Conservation (phyloP, 1,139 yeast species). For the Lodderomyces beijingensis region DNA sequence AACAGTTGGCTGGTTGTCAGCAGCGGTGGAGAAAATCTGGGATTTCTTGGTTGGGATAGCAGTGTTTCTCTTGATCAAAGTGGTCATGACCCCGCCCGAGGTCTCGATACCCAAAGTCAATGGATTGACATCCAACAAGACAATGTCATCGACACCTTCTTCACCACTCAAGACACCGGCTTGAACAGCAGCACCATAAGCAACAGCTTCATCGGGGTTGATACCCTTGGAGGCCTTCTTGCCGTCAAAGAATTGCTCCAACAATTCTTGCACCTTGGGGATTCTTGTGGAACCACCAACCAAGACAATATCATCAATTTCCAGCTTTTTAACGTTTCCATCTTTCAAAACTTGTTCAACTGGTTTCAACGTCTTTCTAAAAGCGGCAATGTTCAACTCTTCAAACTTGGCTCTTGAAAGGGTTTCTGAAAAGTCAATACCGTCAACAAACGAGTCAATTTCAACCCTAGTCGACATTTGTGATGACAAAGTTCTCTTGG, state of each 20-base stretch:
- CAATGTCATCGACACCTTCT: conserved; percentile 47
- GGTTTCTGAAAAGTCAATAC: conserved; percentile 91
- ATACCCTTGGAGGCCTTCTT: conserved; percentile 94
- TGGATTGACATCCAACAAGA: conserved; percentile 46
- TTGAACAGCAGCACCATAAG: conserved; percentile 62
- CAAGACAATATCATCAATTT: conserved; percentile 85
- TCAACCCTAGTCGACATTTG: conserved; percentile 89
- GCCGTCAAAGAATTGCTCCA: conserved; percentile 84
- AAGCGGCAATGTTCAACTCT: conserved; percentile 81
- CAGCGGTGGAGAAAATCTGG: conserved; percentile 45
- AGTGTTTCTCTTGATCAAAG: conserved; percentile 45
- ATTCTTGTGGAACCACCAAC: conserved; percentile 99
- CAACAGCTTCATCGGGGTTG: conserved; percentile 78
- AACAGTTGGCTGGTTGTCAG: conserved; percentile 47
- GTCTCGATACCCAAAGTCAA: conserved; percentile 49
- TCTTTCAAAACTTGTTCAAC: conserved; percentile 91
- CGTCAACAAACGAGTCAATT: conserved; percentile 92
- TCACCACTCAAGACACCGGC: conserved; percentile 91
- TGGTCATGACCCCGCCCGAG: conserved; percentile 48
- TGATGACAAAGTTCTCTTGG: conserved; percentile 89
- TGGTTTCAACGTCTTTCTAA: conserved; percentile 87
- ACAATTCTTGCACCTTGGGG: conserved; percentile 91
- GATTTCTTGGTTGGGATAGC: conserved; percentile 48
- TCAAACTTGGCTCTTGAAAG: conserved; percentile 93
- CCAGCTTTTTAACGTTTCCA: conserved; percentile 77